Evolutionary conservation across 371 early-diverging fungal species (phyloP).

Genomic region (Phascolomyces articulosus): DNA sequence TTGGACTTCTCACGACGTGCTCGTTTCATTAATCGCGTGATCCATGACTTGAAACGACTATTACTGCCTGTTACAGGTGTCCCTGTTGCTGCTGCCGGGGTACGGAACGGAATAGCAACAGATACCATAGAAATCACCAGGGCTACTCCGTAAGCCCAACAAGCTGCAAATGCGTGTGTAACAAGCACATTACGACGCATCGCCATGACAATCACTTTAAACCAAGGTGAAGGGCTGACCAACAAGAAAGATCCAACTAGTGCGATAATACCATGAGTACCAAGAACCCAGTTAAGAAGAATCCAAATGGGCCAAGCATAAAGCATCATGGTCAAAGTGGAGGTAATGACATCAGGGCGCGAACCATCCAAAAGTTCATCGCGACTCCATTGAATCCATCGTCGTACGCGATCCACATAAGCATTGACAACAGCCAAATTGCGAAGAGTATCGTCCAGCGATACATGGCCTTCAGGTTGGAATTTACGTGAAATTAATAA

Average conservation of each 20-base stretch:
- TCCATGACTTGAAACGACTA: conserved; percentile 13
- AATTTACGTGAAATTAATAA: conserved; percentile 34
- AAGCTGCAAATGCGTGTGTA: conserved; percentile 19
- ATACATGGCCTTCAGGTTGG: conserved; percentile 29
- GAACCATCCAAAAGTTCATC: conserved; percentile 28
- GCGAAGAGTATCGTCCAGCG: conserved; percentile 47
- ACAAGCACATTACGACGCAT: conserved; percentile 25
- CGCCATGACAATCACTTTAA: conserved; percentile 15
- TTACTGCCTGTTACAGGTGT: too few relatives aligned
- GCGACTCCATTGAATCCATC: not conserved
- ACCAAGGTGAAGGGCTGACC: conserved; percentile 31
- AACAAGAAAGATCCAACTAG: conserved; percentile 23
- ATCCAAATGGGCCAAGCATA: conserved; percentile 42
- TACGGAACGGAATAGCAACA: not conserved
- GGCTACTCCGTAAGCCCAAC: conserved; percentile 45
- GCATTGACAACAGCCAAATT: conserved; percentile 32
- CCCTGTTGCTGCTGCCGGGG: not conserved
- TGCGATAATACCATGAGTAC: conserved; percentile 23
- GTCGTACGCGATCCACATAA: conserved; percentile 21
- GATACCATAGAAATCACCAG: conserved; percentile 7
- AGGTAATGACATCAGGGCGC: conserved; percentile 22
- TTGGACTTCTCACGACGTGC: conserved; percentile 25
- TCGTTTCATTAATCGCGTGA: conserved; percentile 8
- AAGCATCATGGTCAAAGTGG: conserved; percentile 25
- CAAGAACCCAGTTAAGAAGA: conserved; percentile 23